Conservation (phyloP, 257 asterid species). For the Solanum lycopersicoides region DNA sequence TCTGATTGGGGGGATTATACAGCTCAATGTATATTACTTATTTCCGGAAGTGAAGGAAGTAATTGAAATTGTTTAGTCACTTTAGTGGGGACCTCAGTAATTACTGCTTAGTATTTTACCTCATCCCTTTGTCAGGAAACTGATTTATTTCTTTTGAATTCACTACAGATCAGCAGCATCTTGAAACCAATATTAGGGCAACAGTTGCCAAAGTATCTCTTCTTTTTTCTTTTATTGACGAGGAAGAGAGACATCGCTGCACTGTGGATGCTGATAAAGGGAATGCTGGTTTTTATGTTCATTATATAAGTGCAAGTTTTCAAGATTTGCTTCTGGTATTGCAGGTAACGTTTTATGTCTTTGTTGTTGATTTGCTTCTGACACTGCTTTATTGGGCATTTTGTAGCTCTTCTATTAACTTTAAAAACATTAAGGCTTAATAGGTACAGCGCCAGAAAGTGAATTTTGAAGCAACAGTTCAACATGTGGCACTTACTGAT, state of each 20-base stretch:
- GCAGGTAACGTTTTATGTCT: conserved; percentile 41
- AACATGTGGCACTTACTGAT: conserved; percentile 63
- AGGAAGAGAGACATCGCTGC: conserved; percentile 36
- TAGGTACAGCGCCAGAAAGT: conserved; percentile 67
- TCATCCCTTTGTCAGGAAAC: background rate
- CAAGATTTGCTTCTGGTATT: conserved; percentile 31
- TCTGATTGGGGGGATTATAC: background rate
- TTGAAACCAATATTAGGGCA: conserved; percentile 80
- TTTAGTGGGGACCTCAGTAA: background rate
- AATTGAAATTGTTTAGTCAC: background rate
- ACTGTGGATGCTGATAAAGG: conserved; percentile 23
- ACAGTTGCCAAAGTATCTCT: conserved; percentile 49
- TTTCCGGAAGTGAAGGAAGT: background rate
- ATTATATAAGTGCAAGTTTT: conserved; percentile 49
- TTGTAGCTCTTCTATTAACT: conserved; percentile 10
- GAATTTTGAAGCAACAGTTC: conserved; percentile 54
- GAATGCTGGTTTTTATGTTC: conserved; percentile 23
- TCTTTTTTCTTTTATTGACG: conserved; percentile 63
- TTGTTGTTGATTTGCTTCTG: background rate
- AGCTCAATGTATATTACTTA: background rate
- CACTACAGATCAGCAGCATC: conserved; percentile 69
- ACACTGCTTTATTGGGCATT: background rate
- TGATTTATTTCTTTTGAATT: background rate
- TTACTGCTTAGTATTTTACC: background rate
- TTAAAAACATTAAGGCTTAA: conserved; percentile 25